Percentiles rank a stretch among this genome's conserved stretches.
These are phyloP conservation scores for Pichia heedii DNA, from an alignment of 805 yeast genomes.

Conservation along the genomic window DNA sequence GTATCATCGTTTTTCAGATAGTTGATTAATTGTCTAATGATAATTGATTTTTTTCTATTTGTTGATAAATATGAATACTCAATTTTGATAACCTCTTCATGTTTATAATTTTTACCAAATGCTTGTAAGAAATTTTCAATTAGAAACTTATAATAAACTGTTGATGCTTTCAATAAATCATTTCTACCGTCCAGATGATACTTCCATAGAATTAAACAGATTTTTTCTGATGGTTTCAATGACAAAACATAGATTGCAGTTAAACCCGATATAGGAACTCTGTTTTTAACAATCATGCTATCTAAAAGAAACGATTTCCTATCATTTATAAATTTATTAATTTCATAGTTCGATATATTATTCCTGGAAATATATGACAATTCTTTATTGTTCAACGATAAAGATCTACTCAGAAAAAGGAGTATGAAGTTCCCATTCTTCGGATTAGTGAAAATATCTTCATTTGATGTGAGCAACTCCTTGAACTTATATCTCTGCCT, in stretches of 20 bases:
- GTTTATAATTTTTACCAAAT: not conserved
- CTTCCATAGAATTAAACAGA: slow-evolving; percentile 1
- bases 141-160: slow-evolving; percentile 1
- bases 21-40: not conserved
- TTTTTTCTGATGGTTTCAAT: not conserved
- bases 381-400: slow-evolving; percentile 1
- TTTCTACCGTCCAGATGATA: slow-evolving; percentile 1
- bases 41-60: slow-evolving; percentile 1
- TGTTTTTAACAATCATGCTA: not conserved
- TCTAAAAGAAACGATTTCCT: not conserved
- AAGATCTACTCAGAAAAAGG: not conserved
- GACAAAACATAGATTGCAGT: not conserved
- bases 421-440: not conserved
- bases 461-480: not conserved
- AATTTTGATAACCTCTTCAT: slow-evolving; percentile 3
- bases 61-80: slow-evolving; percentile 8
- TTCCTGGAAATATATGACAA: not conserved
- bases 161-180: not conserved
- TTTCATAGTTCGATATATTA: not conserved
- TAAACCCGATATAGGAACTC: not conserved
- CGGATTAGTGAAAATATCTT: not conserved
- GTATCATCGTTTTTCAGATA: not conserved
- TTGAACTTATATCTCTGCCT: not conserved
- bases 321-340: not conserved
- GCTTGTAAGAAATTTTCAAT: not conserved